Evolutionary conservation across 2,329 filamentous ascomycete genomes (phyloP).

Genomic region (Proliferodiscus dingleyae): DNA sequence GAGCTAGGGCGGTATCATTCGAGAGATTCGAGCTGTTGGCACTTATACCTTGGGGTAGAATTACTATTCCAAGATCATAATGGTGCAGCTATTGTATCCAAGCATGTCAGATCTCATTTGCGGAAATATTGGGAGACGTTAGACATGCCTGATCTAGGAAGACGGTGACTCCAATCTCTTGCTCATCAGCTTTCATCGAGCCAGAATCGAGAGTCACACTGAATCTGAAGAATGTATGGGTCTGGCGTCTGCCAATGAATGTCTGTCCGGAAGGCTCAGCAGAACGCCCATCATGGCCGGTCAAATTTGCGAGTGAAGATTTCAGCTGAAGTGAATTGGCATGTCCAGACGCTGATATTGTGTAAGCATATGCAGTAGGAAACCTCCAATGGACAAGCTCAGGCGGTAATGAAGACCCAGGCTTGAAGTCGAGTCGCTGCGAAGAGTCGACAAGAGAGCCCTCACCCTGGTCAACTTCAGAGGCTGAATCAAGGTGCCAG

Average conservation of each 20-base stretch:
- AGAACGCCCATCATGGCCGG: conserved; percentile 45
- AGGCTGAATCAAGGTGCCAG: conserved; percentile 16
- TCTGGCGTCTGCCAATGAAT: conserved; percentile 51
- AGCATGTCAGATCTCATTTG: not conserved
- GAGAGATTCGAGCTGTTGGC: not conserved
- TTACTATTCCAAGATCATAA: conserved; percentile 34
- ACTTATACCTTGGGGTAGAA: not conserved
- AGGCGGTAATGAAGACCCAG: conserved; percentile 40
- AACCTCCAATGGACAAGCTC: conserved; percentile 55
- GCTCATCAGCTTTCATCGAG: conserved; percentile 32
- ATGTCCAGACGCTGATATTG: conserved; percentile 39
- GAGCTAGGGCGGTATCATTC: conserved; percentile 4
- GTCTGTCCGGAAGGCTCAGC: conserved; percentile 42
- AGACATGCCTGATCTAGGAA: conserved; percentile 40
- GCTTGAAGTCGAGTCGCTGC: conserved; percentile 42
- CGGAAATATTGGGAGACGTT: not conserved
- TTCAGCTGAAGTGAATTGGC: conserved; percentile 41
- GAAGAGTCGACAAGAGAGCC: conserved; percentile 40
- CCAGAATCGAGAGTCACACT: conserved; percentile 38
- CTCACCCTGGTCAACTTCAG: conserved; percentile 33
- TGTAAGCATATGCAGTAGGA: conserved; percentile 38
- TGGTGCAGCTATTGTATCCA: conserved; percentile 39
- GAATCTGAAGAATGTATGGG: conserved; percentile 50
- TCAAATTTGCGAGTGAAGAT: conserved; percentile 49
- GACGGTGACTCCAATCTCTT: conserved; percentile 48